Evolutionary conservation across 352 stramenopile species (phyloP), one percentile per base, ranked within the genome.

Genomic region (Pilasporangium apinafurcum): DNA sequence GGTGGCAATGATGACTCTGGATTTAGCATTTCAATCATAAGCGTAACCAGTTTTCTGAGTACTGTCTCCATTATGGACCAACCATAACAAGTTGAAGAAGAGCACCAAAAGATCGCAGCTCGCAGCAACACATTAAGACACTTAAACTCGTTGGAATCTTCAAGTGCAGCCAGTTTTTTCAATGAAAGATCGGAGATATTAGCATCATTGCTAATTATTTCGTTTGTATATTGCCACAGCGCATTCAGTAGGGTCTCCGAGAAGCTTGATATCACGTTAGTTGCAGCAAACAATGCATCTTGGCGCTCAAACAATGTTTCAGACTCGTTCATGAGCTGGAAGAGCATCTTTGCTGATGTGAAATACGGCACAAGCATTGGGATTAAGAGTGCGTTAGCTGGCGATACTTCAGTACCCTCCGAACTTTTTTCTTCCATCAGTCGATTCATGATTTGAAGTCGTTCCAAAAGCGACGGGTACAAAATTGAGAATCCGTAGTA

Each of bases 331-430:
- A 91, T 88, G 2, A 94, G 53, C 36, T 88, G 68, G 48, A 92
- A 94, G 5, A 94, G 51, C 68, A 87, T 92, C 44, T 89, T 89
- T 12, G 73, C 58, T 25, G 77, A 87, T 17, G 80, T 86, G 45
- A 94, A 92, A 25, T 58, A 79, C n/a, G 82, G 80, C 0, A 91
- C 65, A 8, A 94, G 71, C 75, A 91, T 91, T 14, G 82, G 79
- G 21, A 91, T 49, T 9, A 94, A 62, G 16, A 90, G 29, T 36
- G 81, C 70, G 42, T 83, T 82, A 0, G 53, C 70, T 26, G 71
- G 52, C 4, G 62, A 68, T 22, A 50, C 25, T n/a, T 62, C 38
- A 12, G 37, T 21, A 20, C 59, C 34, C 9, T 63, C 51, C 2
- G 37, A 40, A 0, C 44, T 38, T 0, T 63, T 56, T 25, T 68